A percentile compares a stretch with the other conserved stretches of the same genome.
Evolutionary conservation across 2,329 filamentous ascomycete species (phyloP).

Genomic region (Ophiognomonia clavigignenti-juglandacearum): DNA sequence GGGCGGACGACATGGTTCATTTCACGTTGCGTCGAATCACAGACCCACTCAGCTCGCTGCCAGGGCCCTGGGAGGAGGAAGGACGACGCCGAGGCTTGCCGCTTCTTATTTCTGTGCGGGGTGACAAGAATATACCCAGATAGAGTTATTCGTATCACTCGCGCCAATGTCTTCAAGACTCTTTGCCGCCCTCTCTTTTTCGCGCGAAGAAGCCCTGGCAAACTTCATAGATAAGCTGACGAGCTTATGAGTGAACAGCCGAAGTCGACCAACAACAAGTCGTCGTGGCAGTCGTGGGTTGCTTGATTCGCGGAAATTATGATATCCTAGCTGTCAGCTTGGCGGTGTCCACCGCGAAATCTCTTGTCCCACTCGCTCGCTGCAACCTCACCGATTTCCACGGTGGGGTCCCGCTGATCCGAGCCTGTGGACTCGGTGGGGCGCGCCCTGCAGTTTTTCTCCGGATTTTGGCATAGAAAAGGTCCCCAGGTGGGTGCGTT

Average conservation of each 20-base stretch:
- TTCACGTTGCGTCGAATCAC: constrained; percentile 19
- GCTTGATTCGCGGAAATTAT: constrained; percentile 2
- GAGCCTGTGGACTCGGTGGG: not conserved
- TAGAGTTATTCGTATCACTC: no score
- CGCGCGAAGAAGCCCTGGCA: no score
- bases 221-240: not conserved
- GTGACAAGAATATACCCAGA: not conserved
- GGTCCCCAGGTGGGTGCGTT: no score
- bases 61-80: constrained; percentile 9
- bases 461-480: not conserved
- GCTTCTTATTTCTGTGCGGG: not conserved
- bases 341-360: not conserved
- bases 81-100: not conserved
- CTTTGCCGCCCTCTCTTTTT: no score
- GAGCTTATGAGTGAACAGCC: not conserved
- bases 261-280: no score
- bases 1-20: constrained; percentile 19
- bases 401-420: not conserved
- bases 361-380: no score
- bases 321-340: not conserved
- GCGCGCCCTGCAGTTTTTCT: not conserved
- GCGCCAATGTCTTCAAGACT: no score
- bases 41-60: constrained; percentile 5
- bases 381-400: not conserved
- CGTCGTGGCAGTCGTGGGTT: no score